Evolutionary conservation across 352 stramenopile species (phyloP).

Genomic region (Phytophthora foliorum): DNA sequence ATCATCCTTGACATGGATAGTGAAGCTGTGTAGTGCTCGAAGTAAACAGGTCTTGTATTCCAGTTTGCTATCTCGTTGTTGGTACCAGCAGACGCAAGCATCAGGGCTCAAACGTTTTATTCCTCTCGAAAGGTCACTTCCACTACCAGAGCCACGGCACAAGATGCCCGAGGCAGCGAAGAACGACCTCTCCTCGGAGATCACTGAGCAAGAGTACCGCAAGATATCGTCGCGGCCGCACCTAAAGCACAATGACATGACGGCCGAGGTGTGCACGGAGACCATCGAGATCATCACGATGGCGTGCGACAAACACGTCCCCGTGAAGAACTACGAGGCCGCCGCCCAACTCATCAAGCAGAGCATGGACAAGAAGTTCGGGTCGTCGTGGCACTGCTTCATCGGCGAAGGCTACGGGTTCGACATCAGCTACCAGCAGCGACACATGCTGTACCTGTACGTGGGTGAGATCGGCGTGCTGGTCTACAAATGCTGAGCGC

Average conservation of each 20-base stretch:
- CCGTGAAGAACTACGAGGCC: constrained; percentile 95
- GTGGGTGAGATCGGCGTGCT: constrained; percentile 95
- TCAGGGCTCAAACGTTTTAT: neutral
- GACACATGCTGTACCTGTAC: constrained; percentile 96
- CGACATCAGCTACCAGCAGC: constrained; percentile 96
- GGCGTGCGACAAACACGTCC: constrained; percentile 96
- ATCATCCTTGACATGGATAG: too few relatives aligned
- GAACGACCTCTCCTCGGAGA: constrained; percentile 49
- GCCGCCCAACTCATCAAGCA: constrained; percentile 95
- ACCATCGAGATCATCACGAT: constrained; percentile 97
- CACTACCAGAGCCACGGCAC: neutral
- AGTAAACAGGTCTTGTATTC: too few relatives aligned
- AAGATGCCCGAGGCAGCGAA: constrained; percentile 71
- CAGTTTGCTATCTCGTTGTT: neutral
- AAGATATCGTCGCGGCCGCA: constrained; percentile 88
- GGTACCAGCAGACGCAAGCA: too few relatives aligned
- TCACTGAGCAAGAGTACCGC: constrained; percentile 82
- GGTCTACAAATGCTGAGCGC: constrained; percentile 95
- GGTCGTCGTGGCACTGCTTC: constrained; percentile 95
- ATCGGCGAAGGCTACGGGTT: constrained; percentile 98
- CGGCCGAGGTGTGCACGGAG: constrained; percentile 94
- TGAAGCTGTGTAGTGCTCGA: too few relatives aligned
- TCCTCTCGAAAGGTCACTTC: constrained; percentile 24
- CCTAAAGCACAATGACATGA: constrained; percentile 92
- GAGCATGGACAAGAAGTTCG: constrained; percentile 98